Base-by-base conservation (phyloP, 768 basidiomycete species). In the Mycena haematopus region DNA sequence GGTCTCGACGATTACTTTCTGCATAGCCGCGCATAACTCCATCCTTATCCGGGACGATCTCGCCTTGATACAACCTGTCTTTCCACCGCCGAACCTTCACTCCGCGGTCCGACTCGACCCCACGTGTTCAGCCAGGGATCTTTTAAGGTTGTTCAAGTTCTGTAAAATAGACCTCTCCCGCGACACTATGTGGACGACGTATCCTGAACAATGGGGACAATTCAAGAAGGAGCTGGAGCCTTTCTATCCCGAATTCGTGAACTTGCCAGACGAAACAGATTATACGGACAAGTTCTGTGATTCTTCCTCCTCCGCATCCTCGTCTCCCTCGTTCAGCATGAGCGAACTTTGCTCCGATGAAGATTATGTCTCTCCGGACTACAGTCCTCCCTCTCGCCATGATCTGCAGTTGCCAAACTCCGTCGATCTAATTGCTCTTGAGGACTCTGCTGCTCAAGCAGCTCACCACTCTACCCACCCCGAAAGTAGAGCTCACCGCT, bases 81-180 rank as follows among this genome's bases (percentile, higher is more conserved):
- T n/a, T n/a, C n/a, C n/a, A n/a, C n/a, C n/a, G n/a, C n/a, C n/a
- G n/a, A n/a, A n/a, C n/a, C n/a, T n/a, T n/a, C n/a, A n/a, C n/a
- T 46, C 38, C n/a, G 38, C 57, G 56, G 56, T 27, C 21, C 22
- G 25, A 6, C 13, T 8, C 40, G 2, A 38, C 6, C 17, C 40
- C 58, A 52, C 42, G 58, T 59, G 58, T 44, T 44, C 15, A 13
- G 40, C 19, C n/a, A 6, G 8, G 33, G 38, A 7, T 10, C n/a
- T 36, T 40, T 58, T 42, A 44, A 31, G 50, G 47, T 58, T 52
- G 24, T 33, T 22, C 52, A 29, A 21, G 44, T 40, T 58, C 40
- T 51, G 2, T 14, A 17, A 11, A 14, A 36, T 11, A 36, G 14
- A 17, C 1, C 19, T 14, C 27, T 44, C 38, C 52, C 40, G 53